A percentile compares a stretch with the other conserved stretches of the same genome.
Conservation (phyloP, 116 monocot species). For the Dioscorea cayenensis region DNA sequence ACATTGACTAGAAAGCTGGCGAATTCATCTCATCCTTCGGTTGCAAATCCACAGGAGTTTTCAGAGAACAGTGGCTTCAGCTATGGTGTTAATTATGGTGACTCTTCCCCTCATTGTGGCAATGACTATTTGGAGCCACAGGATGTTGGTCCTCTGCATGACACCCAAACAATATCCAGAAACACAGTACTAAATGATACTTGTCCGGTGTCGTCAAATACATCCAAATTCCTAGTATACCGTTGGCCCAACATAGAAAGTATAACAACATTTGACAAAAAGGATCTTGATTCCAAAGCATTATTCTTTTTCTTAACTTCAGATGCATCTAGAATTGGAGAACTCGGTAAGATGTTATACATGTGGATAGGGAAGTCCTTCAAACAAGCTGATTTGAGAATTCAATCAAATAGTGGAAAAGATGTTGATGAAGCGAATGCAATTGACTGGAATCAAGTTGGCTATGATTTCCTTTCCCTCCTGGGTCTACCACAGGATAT, state of each 20-base stretch:
- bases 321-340: conserved; percentile 8
- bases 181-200: conserved; percentile 7
- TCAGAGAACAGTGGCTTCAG: background rate
- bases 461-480: conserved; percentile 45
- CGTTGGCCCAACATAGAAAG: conserved; percentile 53
- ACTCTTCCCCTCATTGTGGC: conserved; percentile 7
- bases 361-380: conserved; percentile 59
- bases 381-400: conserved; percentile 15
- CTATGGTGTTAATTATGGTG: background rate
- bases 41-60: too few relatives aligned
- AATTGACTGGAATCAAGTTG: conserved; percentile 56
- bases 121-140: conserved; percentile 3
- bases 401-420: conserved; percentile 6
- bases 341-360: conserved; percentile 24
- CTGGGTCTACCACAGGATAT: conserved; percentile 38
- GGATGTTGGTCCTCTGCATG: background rate
- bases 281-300: conserved; percentile 49
- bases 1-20: conserved; percentile 8
- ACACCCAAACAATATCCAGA: background rate
- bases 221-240: conserved; percentile 21
- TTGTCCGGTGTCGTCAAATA: conserved; percentile 1
- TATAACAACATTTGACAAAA: conserved; percentile 23
- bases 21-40: conserved; percentile 10
- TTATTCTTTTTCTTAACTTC: conserved; percentile 47
- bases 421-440: conserved; percentile 12